Conservation (phyloP, 306 rosid genomes). For the Lathyrus aphaca region DNA sequence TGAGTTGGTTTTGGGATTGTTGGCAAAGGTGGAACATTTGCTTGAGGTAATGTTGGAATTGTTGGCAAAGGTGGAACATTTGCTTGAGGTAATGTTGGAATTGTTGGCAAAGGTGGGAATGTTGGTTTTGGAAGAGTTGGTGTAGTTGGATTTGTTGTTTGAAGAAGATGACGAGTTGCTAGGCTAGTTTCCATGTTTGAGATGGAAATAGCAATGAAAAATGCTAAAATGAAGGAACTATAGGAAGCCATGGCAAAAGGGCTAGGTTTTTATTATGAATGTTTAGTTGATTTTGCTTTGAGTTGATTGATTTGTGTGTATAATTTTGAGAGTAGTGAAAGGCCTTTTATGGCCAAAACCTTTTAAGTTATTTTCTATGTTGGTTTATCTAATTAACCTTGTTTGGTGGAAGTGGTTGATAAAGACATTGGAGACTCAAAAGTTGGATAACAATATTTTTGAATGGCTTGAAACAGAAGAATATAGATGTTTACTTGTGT, state of each 20-base stretch:
- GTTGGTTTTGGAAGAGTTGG: constrained; percentile 32
- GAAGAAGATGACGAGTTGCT: constrained; percentile 41
- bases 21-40: constrained; percentile 41
- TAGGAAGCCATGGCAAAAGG: constrained; percentile 34
- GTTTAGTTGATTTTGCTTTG: neutral
- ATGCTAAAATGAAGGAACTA: constrained; percentile 32
- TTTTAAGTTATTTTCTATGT: neutral
- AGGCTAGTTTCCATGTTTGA: constrained; percentile 29
- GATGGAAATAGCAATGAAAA: constrained; percentile 40
- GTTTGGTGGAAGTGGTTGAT: constrained; percentile 34
- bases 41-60: constrained; percentile 36
- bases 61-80: constrained; percentile 39
- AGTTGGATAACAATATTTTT: constrained; percentile 32
- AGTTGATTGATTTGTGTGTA: constrained; percentile 22
- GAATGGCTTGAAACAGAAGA: neutral
- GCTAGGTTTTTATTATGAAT: neutral
- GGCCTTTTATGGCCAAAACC: constrained; percentile 23
- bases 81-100: constrained; percentile 36
- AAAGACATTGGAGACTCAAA: constrained; percentile 10
- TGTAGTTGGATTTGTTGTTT: constrained; percentile 4
- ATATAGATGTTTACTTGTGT: neutral
- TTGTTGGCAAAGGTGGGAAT: constrained; percentile 33
- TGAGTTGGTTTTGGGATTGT: constrained; percentile 34
- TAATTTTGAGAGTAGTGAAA: neutral
- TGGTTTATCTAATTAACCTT: constrained; percentile 12